A percentile compares a stretch with the other conserved stretches of the same genome.
Evolutionary conservation across 108 stramenopile species (phyloP).

Genomic region (Ochromonas danica): DNA sequence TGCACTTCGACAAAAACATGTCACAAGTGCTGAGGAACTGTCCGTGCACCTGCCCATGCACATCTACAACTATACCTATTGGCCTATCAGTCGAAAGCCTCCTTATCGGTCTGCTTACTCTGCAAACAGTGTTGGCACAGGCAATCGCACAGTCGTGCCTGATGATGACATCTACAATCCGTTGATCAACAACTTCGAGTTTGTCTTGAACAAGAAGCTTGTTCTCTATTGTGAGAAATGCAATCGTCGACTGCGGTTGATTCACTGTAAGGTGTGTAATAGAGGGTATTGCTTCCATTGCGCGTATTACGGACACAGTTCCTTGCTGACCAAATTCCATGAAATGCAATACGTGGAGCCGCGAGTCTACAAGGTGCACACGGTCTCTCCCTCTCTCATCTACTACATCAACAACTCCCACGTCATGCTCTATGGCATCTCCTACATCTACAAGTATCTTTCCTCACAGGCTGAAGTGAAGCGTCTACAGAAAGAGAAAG

Average conservation of each 20-base stretch:
- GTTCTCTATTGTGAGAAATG: constrained; percentile 5
- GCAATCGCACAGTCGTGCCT: no score
- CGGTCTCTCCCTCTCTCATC: background rate
- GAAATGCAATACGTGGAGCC: constrained; percentile 20
- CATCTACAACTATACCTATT: background rate
- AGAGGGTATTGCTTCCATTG: constrained; percentile 21
- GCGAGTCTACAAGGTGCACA: background rate
- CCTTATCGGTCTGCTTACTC: background rate
- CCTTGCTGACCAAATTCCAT: background rate
- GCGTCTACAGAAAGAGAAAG: background rate
- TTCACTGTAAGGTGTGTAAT: background rate
- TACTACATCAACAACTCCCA: background rate
- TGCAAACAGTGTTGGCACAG: no score
- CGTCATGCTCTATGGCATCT: background rate
- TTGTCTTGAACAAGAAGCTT: background rate
- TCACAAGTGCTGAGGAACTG: background rate
- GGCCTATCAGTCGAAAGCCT: background rate
- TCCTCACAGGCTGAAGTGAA: background rate
- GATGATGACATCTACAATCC: background rate
- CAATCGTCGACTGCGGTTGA: background rate
- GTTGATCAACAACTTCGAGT: constrained; percentile 11
- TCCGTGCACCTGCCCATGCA: background rate
- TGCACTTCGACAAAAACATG: no score
- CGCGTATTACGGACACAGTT: background rate
- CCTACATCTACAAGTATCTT: background rate